Conservation (phyloP, 305 asterid species). For the Plantago coronopus region DNA sequence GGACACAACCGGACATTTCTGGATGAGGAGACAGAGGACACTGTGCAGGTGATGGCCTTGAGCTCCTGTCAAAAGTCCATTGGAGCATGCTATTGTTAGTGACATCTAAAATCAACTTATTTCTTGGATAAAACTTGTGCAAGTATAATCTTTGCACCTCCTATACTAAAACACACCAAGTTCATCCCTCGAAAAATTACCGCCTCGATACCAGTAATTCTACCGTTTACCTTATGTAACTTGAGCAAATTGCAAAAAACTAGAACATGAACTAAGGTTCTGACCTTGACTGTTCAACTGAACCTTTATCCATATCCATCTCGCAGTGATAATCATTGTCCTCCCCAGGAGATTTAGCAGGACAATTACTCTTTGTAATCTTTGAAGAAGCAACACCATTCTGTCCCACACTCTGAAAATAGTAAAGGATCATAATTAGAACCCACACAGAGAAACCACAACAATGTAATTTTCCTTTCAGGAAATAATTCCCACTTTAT, state of each 20-base stretch:
- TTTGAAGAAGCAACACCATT: conserved; percentile 19
- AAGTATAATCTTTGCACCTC: neutral
- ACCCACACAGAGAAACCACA: neutral
- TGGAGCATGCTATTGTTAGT: conserved; percentile 14
- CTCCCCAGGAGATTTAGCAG: conserved; percentile 21
- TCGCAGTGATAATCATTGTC: conserved; percentile 12
- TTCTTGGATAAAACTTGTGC: neutral
- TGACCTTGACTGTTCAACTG: conserved; percentile 21
- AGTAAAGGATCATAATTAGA: conserved; percentile 1
- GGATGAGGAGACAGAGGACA: conserved; percentile 30
- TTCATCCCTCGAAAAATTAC: conserved; percentile 5
- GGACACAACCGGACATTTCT: conserved; percentile 33
- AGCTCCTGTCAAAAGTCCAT: conserved; percentile 25
- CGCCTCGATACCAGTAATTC: neutral
- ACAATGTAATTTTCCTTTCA: neutral
- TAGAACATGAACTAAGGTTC: conserved; percentile 29
- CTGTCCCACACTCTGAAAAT: conserved; percentile 27
- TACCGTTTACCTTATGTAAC: neutral
- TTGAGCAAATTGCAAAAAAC: neutral
- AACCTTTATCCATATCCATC: conserved; percentile 16
- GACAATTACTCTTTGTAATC: conserved; percentile 22
- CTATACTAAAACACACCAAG: neutral
- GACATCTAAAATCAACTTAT: conserved; percentile 1
- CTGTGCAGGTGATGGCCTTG: conserved; percentile 25
- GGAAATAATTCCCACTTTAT: neutral